phyloP scores from a whole-genome alignment of 495 filamentous ascomycete species.

The Barbatosphaeria neglecta region DNA sequence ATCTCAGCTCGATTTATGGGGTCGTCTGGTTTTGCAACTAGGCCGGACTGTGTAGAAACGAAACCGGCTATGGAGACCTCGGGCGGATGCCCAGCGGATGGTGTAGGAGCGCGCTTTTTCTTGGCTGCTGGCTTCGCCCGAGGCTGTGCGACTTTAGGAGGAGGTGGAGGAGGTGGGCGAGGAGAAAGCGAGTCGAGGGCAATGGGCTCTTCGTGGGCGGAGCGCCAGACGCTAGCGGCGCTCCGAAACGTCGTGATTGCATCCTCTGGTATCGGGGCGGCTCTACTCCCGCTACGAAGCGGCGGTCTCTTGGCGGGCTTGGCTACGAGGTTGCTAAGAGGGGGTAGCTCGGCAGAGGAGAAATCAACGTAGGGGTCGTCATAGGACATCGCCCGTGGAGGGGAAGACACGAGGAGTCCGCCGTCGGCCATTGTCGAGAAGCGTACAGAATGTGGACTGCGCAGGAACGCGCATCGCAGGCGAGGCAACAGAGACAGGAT shows the following conservation, averaged over 20 bases:
- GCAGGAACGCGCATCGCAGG: slow-evolving; percentile 26
- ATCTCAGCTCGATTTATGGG: neutral
- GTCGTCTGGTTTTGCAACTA: neutral
- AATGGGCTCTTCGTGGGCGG: neutral
- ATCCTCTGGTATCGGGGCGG: slow-evolving; percentile 18
- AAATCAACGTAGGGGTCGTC: slow-evolving; percentile 23
- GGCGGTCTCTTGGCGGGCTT: slow-evolving; percentile 16
- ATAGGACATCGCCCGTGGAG: slow-evolving; percentile 11
- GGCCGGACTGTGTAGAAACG: neutral
- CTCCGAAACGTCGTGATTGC: slow-evolving; percentile 26
- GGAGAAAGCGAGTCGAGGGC: neutral
- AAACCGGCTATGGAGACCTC: neutral
- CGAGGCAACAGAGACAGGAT: slow-evolving; percentile 13
- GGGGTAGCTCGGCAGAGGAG: slow-evolving; percentile 35
- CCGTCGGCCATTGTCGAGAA: slow-evolving; percentile 21
- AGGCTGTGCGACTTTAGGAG: neutral
- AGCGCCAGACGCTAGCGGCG: slow-evolving; percentile 22
- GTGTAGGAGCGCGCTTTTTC: neutral
- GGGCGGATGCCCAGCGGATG: neutral
- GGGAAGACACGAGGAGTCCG: slow-evolving; percentile 25
- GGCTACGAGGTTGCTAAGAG: slow-evolving; percentile 25
- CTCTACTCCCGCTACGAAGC: slow-evolving; percentile 20
- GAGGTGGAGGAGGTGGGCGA: neutral
- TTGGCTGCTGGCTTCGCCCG: neutral
- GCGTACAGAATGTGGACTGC: slow-evolving; percentile 14